Conservation (phyloP, 169 alveolate species). For the Hammondia hammondi region DNA sequence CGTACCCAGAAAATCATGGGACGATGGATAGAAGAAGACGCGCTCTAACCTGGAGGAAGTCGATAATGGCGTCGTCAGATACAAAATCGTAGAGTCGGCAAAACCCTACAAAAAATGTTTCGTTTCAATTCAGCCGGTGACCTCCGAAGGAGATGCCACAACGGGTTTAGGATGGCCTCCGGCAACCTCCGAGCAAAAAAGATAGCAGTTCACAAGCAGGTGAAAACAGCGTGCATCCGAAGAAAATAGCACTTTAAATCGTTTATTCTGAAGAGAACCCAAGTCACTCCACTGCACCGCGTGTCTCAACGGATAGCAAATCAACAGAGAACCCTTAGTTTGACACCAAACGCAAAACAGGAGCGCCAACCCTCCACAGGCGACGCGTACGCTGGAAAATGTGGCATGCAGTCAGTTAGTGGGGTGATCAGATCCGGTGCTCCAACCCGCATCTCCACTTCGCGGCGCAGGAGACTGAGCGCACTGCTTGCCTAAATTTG, state of each 20-base stretch:
- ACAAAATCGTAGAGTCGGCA: background rate
- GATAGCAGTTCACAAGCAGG: background rate
- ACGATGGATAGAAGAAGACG: background rate
- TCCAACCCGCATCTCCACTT: no score
- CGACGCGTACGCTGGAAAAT: background rate
- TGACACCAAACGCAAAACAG: background rate
- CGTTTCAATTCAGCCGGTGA: background rate
- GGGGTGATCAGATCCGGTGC: background rate
- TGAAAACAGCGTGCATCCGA: background rate
- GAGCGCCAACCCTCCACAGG: background rate
- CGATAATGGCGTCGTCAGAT: background rate
- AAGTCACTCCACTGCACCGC: background rate
- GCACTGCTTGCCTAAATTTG: no score
- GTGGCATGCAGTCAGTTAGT: background rate
- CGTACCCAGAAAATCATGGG: no score
- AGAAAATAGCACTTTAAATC: background rate
- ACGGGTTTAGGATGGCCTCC: background rate
- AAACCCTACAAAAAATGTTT: background rate
- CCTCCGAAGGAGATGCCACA: background rate
- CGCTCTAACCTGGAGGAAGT: background rate
- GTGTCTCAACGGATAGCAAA: background rate
- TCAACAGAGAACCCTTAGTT: background rate
- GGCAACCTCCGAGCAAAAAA: background rate
- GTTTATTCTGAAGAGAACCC: background rate
- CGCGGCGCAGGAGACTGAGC: no score